Conservation (phyloP, 768 basidiomycete genomes). For the Mycena leptocephala region DNA sequence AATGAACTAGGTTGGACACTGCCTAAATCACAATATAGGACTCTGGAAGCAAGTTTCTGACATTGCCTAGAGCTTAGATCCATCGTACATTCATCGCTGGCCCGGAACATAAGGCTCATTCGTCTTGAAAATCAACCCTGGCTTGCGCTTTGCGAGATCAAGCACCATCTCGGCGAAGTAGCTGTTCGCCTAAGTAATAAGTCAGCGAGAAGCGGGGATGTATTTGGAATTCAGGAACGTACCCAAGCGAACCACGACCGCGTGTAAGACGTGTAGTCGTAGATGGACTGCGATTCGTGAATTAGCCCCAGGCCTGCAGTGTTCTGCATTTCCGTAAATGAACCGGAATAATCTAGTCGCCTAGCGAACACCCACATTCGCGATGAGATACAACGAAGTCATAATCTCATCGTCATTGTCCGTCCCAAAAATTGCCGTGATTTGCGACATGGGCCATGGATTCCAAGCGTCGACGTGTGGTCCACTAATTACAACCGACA, state of each 20-base stretch:
- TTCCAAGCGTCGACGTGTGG: constrained; percentile 83
- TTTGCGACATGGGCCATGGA: constrained; percentile 90
- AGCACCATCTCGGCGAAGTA: constrained; percentile 73
- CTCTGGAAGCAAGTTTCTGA: too few species aligned
- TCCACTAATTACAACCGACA: constrained; percentile 60
- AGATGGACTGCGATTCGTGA: constrained; percentile 82
- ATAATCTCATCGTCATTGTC: constrained; percentile 81
- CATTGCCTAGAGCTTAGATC: too few species aligned
- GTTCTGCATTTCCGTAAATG: constrained; percentile 59
- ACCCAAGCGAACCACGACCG: constrained; percentile 84
- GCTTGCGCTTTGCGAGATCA: constrained; percentile 68
- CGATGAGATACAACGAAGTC: constrained; percentile 73
- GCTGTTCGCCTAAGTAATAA: constrained; percentile 53
- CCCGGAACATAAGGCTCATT: constrained; percentile 55
- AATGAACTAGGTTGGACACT: too few species aligned
- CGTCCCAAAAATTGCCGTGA: constrained; percentile 82
- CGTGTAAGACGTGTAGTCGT: constrained; percentile 71
- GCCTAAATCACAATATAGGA: too few species aligned
- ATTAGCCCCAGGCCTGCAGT: constrained; percentile 84
- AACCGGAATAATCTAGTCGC: too few species aligned
- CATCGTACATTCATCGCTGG: constrained; percentile 34
- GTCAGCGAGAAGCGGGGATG: not conserved
- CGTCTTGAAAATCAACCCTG: constrained; percentile 60
- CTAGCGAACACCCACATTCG: constrained; percentile 67
- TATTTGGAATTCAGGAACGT: not conserved